Percentiles rank a stretch among this genome's conserved stretches.
phyloP scores from a whole-genome alignment of 2,329 filamentous ascomycete species.

The Aspergillus hortae region DNA sequence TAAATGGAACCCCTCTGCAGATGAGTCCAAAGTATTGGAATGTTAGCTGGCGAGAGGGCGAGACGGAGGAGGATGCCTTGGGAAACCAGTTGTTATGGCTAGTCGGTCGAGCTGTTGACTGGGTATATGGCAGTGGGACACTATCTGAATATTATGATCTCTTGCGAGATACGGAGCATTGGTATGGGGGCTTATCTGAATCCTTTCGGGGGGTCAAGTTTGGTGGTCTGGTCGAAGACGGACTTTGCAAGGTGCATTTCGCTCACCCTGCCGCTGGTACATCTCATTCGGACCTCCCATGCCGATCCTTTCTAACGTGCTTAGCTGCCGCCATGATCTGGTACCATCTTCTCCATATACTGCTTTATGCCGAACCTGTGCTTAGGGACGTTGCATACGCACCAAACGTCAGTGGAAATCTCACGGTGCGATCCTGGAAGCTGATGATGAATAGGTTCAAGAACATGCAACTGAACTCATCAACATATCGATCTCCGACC shows the following conservation, averaged over 20 bases:
- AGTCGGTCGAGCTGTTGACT: background rate
- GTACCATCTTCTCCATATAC: background rate
- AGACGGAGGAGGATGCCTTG: background rate
- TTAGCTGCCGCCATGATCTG: background rate
- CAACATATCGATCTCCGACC: background rate
- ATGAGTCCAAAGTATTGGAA: background rate
- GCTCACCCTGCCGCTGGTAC: background rate
- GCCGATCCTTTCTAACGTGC: background rate
- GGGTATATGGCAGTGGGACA: too few relatives aligned
- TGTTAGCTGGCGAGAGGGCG: background rate
- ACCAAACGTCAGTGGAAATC: background rate
- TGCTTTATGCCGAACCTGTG: background rate
- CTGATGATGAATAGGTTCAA: background rate
- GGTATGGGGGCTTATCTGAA: background rate
- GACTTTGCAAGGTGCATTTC: conserved; percentile 1
- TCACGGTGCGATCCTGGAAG: background rate
- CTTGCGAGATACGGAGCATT: background rate
- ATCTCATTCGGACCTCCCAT: background rate
- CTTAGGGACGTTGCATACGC: background rate
- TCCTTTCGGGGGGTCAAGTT: background rate
- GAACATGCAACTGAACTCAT: background rate
- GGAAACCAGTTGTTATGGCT: conserved; percentile 1
- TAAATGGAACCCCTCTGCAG: background rate
- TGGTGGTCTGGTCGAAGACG: background rate
- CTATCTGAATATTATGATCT: background rate